phyloP scores from a whole-genome alignment of 1,139 yeast species.

The Candida sanyaensis region DNA sequence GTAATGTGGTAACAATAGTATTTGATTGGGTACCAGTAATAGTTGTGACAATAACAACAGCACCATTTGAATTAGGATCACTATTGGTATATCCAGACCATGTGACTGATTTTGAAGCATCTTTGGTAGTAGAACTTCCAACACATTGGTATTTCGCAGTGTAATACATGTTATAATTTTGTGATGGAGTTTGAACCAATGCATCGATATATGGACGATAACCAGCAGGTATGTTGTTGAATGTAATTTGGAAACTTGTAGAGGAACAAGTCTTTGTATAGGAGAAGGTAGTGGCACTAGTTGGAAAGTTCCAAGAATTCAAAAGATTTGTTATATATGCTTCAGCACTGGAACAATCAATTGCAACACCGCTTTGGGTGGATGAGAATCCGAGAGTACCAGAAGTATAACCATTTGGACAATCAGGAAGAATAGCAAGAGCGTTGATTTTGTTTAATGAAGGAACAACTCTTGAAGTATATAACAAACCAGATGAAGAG shows the following conservation, averaged over 20 bases:
- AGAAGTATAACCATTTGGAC: constrained; percentile 24
- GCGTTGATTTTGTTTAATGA: constrained; percentile 14
- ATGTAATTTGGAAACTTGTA: constrained; percentile 15
- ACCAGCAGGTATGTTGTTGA: constrained; percentile 30
- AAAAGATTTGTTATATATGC: constrained; percentile 22
- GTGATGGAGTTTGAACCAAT: constrained; percentile 9
- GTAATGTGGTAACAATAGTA: constrained; percentile 24
- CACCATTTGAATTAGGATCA: constrained; percentile 22
- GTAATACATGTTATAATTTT: constrained; percentile 1
- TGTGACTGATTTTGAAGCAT: background rate
- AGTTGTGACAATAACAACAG: constrained; percentile 23
- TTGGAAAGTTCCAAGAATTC: constrained; percentile 27
- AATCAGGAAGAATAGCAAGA: constrained; percentile 24
- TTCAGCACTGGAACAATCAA: constrained; percentile 26
- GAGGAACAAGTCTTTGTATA: constrained; percentile 19
- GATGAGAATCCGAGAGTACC: constrained; percentile 26
- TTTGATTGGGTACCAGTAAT: constrained; percentile 25
- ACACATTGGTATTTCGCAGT: constrained; percentile 20
- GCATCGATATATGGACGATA: constrained; percentile 31
- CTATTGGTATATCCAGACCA: constrained; percentile 16
- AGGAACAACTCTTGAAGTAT: background rate
- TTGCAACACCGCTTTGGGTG: background rate
- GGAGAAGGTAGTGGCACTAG: constrained; percentile 6
- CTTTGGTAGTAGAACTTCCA: background rate
- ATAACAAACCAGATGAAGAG: background rate